A percentile compares a stretch with the other conserved stretches of the same genome.
Conservation (phyloP, 2,329 filamentous ascomycete genomes). For the Albifimbria verrucaria region DNA sequence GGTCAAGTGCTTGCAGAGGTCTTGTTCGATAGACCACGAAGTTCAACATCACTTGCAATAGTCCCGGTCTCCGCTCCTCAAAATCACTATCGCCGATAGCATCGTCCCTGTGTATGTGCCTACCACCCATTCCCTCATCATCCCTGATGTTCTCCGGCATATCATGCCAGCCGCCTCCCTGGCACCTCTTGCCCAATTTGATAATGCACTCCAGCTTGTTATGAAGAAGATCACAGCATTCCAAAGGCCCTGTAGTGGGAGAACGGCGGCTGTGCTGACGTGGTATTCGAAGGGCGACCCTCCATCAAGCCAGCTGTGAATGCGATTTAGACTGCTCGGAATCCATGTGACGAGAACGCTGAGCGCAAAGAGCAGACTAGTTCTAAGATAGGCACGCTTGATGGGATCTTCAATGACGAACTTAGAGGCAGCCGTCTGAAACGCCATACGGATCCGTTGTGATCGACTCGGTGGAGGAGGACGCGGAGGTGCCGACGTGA, state of each 20-base stretch:
- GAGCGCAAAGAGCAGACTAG: constrained; percentile 58
- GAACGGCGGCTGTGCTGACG: constrained; percentile 65
- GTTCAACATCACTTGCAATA: constrained; percentile 9
- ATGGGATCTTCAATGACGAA: constrained; percentile 47
- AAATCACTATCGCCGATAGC: constrained; percentile 6
- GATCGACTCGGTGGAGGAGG: constrained; percentile 8
- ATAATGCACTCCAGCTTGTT: constrained; percentile 47
- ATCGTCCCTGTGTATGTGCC: not conserved
- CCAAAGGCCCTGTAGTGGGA: constrained; percentile 78
- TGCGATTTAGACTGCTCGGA: constrained; percentile 68
- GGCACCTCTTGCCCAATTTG: not conserved
- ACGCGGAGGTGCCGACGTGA: constrained; percentile 20
- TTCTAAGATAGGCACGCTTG: constrained; percentile 59
- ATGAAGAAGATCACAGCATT: constrained; percentile 74
- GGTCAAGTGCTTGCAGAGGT: not conserved
- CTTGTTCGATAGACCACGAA: not conserved
- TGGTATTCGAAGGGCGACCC: constrained; percentile 61
- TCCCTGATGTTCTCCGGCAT: not conserved
- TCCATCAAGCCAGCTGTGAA: constrained; percentile 61
- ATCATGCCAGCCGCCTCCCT: not conserved
- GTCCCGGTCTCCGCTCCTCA: constrained; percentile 8
- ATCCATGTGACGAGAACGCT: constrained; percentile 62
- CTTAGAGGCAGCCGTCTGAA: constrained; percentile 29
- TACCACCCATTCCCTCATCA: not conserved
- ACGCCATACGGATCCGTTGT: constrained; percentile 12